These are phyloP conservation scores for Thuja plicata DNA, from an alignment of 83 land plant genomes.

Conservation along the genomic window DNA sequence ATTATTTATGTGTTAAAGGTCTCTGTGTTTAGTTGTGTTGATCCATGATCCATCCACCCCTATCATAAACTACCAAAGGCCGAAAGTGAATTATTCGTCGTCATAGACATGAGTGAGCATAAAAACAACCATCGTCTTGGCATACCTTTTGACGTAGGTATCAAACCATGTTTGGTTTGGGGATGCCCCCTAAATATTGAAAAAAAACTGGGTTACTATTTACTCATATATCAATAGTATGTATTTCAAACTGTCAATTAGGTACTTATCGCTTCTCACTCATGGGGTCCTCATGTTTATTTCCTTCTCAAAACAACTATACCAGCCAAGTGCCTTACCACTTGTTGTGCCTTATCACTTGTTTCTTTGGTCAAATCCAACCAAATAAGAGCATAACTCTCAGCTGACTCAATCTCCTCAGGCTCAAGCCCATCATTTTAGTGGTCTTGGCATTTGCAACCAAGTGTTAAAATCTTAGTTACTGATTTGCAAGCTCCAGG, in stretches of 20 bases:
- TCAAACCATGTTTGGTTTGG: neutral
- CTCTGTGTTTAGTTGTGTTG: too few relatives aligned
- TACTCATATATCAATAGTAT: neutral
- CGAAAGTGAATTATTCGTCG: neutral
- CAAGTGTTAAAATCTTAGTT: too few relatives aligned
- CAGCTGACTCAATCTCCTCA: too few relatives aligned
- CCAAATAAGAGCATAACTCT: neutral
- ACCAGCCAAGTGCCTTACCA: neutral
- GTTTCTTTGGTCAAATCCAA: neutral
- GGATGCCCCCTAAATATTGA: neutral
- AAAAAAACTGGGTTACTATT: neutral
- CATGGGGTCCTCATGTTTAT: neutral
- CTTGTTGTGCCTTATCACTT: too few relatives aligned
- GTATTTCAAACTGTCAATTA: neutral
- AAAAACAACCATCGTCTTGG: neutral
- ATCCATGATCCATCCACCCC: too few relatives aligned
- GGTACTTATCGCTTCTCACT: neutral
- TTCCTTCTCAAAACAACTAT: neutral
- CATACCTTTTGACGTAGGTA: neutral
- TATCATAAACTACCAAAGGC: neutral
- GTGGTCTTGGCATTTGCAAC: too few relatives aligned
- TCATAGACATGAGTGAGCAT: neutral
- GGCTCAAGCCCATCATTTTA: too few relatives aligned
- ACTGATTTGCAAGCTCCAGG: too few relatives aligned
- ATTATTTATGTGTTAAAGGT: too few relatives aligned